phyloP scores from a whole-genome alignment of 352 stramenopile genomes.

The Globisporangium barbulae region DNA sequence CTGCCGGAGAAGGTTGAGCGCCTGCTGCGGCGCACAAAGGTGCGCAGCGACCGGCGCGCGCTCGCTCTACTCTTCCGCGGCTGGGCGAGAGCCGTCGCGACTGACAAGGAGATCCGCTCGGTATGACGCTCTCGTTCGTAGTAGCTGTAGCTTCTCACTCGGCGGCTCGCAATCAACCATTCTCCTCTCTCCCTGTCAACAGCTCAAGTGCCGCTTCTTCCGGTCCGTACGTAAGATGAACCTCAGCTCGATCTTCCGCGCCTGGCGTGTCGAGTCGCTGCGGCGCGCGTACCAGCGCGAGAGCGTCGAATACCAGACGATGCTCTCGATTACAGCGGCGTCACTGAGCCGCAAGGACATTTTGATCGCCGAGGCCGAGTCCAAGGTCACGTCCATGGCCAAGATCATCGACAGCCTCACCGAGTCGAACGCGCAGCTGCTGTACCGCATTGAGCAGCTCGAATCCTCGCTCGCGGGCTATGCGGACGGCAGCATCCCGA shows the following conservation, averaged over 20 bases:
- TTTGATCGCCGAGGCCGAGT: slow-evolving; percentile 54
- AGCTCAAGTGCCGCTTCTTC: slow-evolving; percentile 69
- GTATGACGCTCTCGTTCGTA: slow-evolving; percentile 18
- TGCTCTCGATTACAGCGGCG: slow-evolving; percentile 70
- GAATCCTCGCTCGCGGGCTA: slow-evolving; percentile 35
- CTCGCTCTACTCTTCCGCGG: slow-evolving; percentile 42
- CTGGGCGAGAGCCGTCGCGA: slow-evolving; percentile 36
- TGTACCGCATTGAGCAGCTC: slow-evolving; percentile 59
- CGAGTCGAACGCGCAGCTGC: slow-evolving; percentile 66
- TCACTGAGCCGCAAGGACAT: slow-evolving; percentile 79
- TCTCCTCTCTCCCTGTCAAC: background rate
- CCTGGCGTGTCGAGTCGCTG: slow-evolving; percentile 71
- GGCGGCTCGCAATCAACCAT: background rate
- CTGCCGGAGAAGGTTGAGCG: slow-evolving; percentile 44
- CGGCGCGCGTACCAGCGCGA: slow-evolving; percentile 69
- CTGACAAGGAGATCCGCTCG: slow-evolving; percentile 41
- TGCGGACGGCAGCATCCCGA: slow-evolving; percentile 11
- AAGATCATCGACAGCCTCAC: slow-evolving; percentile 80
- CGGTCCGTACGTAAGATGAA: slow-evolving; percentile 47
- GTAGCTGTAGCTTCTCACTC: background rate
- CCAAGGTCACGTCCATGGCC: slow-evolving; percentile 66
- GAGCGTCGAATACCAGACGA: slow-evolving; percentile 77
- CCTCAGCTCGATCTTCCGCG: slow-evolving; percentile 57
- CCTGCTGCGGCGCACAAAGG: slow-evolving; percentile 23
- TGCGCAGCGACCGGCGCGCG: slow-evolving; percentile 17